These are phyloP conservation scores for Tolypocladium capitatum DNA, from an alignment of 2,329 filamentous ascomycete species.

Conservation along the genomic window DNA sequence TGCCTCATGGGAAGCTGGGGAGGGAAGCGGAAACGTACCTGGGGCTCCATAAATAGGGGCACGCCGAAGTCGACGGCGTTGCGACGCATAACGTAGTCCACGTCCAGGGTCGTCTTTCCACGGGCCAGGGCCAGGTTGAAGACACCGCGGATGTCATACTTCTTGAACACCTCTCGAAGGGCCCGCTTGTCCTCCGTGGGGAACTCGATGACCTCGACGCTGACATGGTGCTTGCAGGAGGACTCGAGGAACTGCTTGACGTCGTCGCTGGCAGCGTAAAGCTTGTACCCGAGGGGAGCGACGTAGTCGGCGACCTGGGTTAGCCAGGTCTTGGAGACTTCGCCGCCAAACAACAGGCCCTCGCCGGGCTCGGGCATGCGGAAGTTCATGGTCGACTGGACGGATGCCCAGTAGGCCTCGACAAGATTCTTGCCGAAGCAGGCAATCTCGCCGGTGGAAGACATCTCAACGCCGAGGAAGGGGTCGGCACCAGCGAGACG, in stretches of 20 bases:
- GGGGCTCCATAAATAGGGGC: constrained; percentile 95
- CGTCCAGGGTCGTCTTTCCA: constrained; percentile 73
- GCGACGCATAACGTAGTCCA: constrained; percentile 96
- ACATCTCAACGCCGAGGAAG: constrained; percentile 96
- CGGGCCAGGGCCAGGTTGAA: constrained; percentile 86
- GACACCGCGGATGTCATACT: constrained; percentile 88
- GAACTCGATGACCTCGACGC: constrained; percentile 88
- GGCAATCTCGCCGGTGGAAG: constrained; percentile 92
- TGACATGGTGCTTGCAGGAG: constrained; percentile 49
- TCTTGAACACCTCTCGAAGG: constrained; percentile 87
- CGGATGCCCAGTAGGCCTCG: constrained; percentile 93
- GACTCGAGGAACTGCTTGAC: constrained; percentile 78
- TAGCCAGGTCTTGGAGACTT: constrained; percentile 58
- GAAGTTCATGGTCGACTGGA: constrained; percentile 99
- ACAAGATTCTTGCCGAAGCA: constrained; percentile 95
- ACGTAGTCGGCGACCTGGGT: constrained; percentile 76
- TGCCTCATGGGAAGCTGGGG: no score
- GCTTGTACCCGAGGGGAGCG: constrained; percentile 81
- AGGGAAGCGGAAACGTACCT: constrained; percentile 44
- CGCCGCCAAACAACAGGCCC: constrained; percentile 88
- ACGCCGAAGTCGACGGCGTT: constrained; percentile 98
- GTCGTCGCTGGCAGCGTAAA: constrained; percentile 69
- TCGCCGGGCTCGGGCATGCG: constrained; percentile 87
- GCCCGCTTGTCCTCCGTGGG: constrained; percentile 92
- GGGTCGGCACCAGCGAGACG: constrained; percentile 93